phyloP scores from a whole-genome alignment of 352 stramenopile species.

The Phytophthora tentaculata region DNA sequence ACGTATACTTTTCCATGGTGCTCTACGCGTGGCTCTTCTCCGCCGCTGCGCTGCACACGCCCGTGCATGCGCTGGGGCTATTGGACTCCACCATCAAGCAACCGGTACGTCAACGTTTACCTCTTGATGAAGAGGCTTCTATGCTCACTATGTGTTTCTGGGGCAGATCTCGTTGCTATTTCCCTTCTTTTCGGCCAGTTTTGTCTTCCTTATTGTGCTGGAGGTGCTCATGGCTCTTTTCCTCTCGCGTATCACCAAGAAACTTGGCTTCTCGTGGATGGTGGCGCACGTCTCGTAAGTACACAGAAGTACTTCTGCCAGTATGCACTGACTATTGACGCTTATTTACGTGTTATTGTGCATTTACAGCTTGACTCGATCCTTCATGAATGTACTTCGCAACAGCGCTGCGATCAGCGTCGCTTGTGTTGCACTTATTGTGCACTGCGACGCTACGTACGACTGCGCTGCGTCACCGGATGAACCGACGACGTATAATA shows the following conservation, averaged over 20 bases:
- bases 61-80: conserved; percentile 71
- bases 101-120: conserved; percentile 46
- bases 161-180: conserved; percentile 79
- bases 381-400: conserved; percentile 80
- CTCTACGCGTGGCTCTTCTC: conserved; percentile 88
- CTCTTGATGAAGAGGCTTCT: background rate
- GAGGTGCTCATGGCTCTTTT: conserved; percentile 76
- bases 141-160: background rate
- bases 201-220: conserved; percentile 75
- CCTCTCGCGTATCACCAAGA: conserved; percentile 58
- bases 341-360: background rate
- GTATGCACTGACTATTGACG: background rate
- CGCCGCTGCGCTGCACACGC: conserved; percentile 76
- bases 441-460: conserved; percentile 79
- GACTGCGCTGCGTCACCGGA: conserved; percentile 40
- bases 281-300: conserved; percentile 77
- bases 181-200: conserved; percentile 85
- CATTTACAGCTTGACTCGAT: conserved; percentile 57
- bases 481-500: conserved; percentile 70
- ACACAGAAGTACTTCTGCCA: background rate
- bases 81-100: conserved; percentile 87
- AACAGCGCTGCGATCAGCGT: conserved; percentile 87
- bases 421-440: conserved; percentile 80
- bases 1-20: conserved; percentile 88
- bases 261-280: conserved; percentile 65